Percentiles rank a stretch among this genome's conserved stretches.
These are phyloP conservation scores for Candida sojae DNA, from an alignment of 1,139 yeast genomes.

Conservation along the genomic window DNA sequence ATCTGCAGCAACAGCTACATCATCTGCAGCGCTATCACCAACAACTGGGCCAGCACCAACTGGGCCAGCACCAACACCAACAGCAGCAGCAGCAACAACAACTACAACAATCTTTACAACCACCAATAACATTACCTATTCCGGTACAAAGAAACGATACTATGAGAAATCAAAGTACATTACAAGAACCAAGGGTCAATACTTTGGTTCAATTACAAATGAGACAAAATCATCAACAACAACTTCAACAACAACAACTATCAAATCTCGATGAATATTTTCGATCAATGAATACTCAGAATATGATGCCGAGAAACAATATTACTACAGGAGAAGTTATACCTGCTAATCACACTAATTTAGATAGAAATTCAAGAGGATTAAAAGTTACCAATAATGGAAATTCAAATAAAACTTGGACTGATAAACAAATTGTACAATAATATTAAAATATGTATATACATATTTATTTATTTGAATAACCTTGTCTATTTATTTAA, in stretches of 20 bases:
- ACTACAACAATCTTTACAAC: slow-evolving; percentile 16
- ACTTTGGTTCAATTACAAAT: slow-evolving; percentile 7
- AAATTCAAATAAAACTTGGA: neutral
- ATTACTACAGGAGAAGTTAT: neutral
- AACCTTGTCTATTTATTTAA: too few species aligned
- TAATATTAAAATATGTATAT: neutral
- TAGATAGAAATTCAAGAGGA: slow-evolving; percentile 2
- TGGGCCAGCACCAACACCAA: neutral
- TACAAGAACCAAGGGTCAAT: slow-evolving; percentile 6
- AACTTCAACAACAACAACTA: slow-evolving; percentile 17
- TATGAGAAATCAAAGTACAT: neutral
- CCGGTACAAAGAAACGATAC: neutral
- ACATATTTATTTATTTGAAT: neutral
- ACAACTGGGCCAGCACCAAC: neutral
- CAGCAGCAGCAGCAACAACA: slow-evolving; percentile 13
- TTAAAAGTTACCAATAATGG: neutral
- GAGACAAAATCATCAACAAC: slow-evolving; percentile 4
- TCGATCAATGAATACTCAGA: slow-evolving; percentile 15
- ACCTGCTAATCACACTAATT: slow-evolving; percentile 1
- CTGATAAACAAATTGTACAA: neutral
- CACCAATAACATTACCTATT: neutral
- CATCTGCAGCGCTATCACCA: too few species aligned
- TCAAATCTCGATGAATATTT: slow-evolving; percentile 40
- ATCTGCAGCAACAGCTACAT: too few species aligned
- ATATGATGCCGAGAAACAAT: neutral